These are phyloP conservation scores for Trichoderma koningiopsis DNA, from an alignment of 2,329 filamentous ascomycete genomes.

Conservation along the genomic window DNA sequence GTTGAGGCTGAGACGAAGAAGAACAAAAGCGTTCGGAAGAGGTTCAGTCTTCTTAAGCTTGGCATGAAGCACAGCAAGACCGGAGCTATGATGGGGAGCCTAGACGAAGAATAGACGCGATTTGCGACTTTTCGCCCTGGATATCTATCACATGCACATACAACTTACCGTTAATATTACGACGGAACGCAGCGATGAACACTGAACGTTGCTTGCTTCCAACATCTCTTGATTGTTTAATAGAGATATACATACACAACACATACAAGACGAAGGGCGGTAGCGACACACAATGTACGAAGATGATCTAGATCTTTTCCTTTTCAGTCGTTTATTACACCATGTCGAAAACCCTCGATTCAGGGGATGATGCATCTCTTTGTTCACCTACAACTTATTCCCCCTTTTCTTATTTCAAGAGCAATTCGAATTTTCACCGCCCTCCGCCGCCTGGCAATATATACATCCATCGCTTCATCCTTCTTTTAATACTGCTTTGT, in stretches of 20 bases:
- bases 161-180: not conserved
- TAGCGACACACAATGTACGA: constrained; percentile 1
- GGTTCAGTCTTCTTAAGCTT: constrained; percentile 76
- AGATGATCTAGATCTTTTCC: constrained; percentile 22
- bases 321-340: constrained; percentile 15
- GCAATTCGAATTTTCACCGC: not conserved
- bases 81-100: constrained; percentile 53
- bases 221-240: not conserved
- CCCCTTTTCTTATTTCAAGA: not conserved
- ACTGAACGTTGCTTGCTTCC: not conserved
- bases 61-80: constrained; percentile 68
- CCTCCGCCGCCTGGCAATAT: not conserved
- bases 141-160: not conserved
- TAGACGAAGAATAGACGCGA: constrained; percentile 55
- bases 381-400: not conserved
- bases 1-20: constrained; percentile 44
- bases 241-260: not conserved
- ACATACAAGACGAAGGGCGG: not conserved
- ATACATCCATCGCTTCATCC: not conserved
- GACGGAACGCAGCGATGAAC: not conserved
- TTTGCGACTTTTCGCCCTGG: not conserved
- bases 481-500: not conserved
- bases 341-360: constrained; percentile 11
- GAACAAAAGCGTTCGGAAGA: constrained; percentile 71
- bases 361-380: constrained; percentile 9